Evolutionary conservation across 441 rosid genomes (phyloP).

Genomic region (Adansonia rubrostipa): DNA sequence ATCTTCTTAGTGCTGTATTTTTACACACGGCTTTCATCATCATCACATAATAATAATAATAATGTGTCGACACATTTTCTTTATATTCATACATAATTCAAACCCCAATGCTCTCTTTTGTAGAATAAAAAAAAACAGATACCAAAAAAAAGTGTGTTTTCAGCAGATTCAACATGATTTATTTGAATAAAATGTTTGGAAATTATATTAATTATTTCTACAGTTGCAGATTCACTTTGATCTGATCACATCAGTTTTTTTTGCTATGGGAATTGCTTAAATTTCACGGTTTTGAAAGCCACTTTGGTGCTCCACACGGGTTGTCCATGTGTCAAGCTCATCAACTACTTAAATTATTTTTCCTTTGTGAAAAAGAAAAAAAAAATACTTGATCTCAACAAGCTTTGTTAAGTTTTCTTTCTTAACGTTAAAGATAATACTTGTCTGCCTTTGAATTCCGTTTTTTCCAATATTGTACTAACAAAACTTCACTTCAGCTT

Average conservation of each 20-base stretch:
- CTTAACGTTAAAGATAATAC: background rate
- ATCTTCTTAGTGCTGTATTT: background rate
- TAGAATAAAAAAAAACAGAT: background rate
- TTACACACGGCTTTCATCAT: background rate
- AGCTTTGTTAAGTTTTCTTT: background rate
- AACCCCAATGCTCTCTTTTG: background rate
- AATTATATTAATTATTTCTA: too few species aligned
- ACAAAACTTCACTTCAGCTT: background rate
- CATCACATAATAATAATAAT: background rate
- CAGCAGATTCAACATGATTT: background rate
- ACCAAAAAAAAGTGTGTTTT: background rate
- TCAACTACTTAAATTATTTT: background rate
- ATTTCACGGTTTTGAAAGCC: background rate
- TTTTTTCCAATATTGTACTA: background rate
- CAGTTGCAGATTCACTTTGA: background rate
- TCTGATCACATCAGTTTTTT: too few species aligned
- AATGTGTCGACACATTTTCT: background rate
- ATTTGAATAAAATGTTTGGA: too few species aligned
- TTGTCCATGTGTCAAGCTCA: background rate
- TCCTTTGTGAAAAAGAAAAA: background rate
- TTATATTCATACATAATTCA: background rate
- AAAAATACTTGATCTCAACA: background rate
- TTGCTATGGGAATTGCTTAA: background rate
- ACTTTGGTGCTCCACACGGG: background rate
- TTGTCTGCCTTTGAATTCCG: background rate